Conservation (phyloP, 73 alveolate genomes). For the Diophrys sp. region DNA sequence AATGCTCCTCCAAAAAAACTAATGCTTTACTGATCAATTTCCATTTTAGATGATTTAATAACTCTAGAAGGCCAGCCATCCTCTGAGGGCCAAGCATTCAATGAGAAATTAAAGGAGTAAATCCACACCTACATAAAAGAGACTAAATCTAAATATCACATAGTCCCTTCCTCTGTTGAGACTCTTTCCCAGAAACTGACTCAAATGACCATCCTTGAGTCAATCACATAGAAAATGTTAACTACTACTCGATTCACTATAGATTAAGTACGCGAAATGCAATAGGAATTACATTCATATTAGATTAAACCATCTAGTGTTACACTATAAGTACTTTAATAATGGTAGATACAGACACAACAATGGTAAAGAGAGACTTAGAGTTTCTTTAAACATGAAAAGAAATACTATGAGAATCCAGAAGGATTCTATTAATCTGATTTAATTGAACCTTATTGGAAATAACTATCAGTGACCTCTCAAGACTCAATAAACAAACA, state of each 20-base stretch:
- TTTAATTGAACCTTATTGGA: neutral
- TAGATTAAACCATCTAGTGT: no score
- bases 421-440: neutral
- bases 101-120: neutral
- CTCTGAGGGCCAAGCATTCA: neutral
- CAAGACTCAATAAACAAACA: neutral
- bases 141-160: neutral
- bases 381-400: no score
- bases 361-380: no score
- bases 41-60: neutral
- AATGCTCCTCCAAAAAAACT: conserved; percentile 25
- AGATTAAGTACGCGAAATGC: neutral
- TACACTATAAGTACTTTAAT: no score
- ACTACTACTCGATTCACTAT: neutral
- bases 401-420: neutral
- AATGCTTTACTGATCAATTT: conserved; percentile 3
- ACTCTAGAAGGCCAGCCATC: neutral
- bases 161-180: neutral
- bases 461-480: no score
- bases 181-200: neutral
- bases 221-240: neutral
- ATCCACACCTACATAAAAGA: neutral
- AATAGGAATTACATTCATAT: neutral
- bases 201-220: neutral
- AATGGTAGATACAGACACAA: no score